Conservation (phyloP, 1,284 basidiomycete genomes). For the Naganishia cerealis region DNA sequence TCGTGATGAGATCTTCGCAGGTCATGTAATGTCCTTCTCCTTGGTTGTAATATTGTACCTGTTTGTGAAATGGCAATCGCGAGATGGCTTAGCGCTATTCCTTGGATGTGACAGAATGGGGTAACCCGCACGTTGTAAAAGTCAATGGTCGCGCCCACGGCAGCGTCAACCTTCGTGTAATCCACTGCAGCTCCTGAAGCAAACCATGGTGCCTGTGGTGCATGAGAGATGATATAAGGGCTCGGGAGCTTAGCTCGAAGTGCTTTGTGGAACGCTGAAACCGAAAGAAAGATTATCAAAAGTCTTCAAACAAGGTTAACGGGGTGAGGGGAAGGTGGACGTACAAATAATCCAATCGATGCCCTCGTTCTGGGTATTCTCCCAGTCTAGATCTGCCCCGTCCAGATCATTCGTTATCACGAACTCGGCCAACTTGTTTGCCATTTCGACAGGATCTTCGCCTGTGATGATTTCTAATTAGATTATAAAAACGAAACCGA, state of each 20-base stretch:
- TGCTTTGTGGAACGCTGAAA: constrained; percentile 45
- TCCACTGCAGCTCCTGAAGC: constrained; percentile 36
- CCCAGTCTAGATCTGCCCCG: constrained; percentile 59
- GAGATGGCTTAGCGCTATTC: neutral
- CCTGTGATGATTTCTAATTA: neutral
- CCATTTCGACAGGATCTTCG: constrained; percentile 50
- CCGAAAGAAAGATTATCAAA: too few relatives aligned
- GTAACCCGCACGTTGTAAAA: constrained; percentile 36
- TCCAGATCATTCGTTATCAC: constrained; percentile 55
- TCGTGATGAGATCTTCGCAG: constrained; percentile 40
- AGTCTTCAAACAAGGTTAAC: too few relatives aligned
- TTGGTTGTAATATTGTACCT: constrained; percentile 55
- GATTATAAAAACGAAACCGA: too few relatives aligned
- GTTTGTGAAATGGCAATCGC: neutral
- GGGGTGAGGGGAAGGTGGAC: neutral
- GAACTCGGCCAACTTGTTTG: constrained; percentile 48
- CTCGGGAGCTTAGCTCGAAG: constrained; percentile 46
- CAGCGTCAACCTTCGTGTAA: constrained; percentile 45
- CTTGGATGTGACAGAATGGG: too few relatives aligned
- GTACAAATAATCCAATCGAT: constrained; percentile 46
- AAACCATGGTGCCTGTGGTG: constrained; percentile 48
- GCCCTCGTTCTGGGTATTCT: constrained; percentile 47
- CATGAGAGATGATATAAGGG: constrained; percentile 51
- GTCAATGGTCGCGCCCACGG: constrained; percentile 45
- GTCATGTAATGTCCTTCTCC: constrained; percentile 37